These are phyloP conservation scores for Vaccinium myrtillus DNA, from an alignment of 148 eudicot genomes.

Conservation along the genomic window DNA sequence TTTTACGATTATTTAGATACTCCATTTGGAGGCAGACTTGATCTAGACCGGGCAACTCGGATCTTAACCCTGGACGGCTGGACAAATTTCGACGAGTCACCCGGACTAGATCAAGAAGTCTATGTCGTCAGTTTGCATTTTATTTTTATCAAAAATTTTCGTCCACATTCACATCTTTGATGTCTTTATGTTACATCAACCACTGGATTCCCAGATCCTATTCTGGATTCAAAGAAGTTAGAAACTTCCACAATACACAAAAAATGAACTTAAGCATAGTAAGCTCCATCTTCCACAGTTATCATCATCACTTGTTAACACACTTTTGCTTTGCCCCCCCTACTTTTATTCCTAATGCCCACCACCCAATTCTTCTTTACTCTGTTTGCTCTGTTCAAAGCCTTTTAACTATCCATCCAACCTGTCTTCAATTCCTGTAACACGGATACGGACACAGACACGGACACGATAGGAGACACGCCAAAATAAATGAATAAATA, in stretches of 20 bases:
- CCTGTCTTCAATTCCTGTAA: constrained; percentile 9
- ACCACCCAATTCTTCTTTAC: constrained; percentile 16
- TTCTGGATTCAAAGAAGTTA: neutral
- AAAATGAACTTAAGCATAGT: neutral
- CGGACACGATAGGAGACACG: no score
- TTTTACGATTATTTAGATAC: no score
- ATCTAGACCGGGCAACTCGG: no score
- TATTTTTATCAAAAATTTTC: no score
- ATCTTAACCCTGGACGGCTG: no score
- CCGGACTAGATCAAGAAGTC: no score
- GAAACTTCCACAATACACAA: neutral
- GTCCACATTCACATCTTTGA: neutral
- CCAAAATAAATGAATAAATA: no score
- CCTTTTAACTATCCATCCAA: constrained; percentile 10
- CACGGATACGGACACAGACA: no score
- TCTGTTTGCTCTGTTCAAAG: constrained; percentile 12
- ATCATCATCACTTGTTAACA: neutral
- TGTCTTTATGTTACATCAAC: neutral
- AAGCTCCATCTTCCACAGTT: constrained; percentile 15
- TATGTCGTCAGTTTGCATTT: no score
- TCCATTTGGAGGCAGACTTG: no score
- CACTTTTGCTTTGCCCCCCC: constrained; percentile 11
- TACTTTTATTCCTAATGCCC: neutral
- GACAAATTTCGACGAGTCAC: no score
- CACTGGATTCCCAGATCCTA: neutral